Percentiles rank a stretch among this genome's conserved stretches.
phyloP scores from a whole-genome alignment of 202 grass and related monocot genomes.

The Hordeum pubiflorum region DNA sequence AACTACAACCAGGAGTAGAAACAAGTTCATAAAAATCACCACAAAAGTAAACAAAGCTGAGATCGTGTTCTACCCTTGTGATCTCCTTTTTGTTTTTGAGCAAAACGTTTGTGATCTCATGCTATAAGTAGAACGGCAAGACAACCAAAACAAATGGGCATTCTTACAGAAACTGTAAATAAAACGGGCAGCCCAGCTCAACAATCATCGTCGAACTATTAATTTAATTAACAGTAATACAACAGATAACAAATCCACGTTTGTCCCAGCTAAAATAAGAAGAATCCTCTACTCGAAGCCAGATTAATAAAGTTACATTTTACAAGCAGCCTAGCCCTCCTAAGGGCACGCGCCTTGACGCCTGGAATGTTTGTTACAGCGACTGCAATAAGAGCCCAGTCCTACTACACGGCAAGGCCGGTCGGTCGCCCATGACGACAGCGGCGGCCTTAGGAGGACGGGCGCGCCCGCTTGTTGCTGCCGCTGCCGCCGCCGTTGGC shows the following conservation, averaged over 20 bases:
- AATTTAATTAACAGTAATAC: not conserved
- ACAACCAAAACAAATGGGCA: not conserved
- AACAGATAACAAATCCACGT: not conserved
- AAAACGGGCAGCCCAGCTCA: not conserved
- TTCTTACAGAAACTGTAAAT: not conserved
- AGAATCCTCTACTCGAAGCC: not conserved
- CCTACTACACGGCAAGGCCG: not conserved
- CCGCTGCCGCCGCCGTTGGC: not conserved
- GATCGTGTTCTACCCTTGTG: no score
- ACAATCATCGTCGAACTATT: not conserved
- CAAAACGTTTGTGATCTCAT: no score
- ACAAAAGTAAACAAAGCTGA: no score
- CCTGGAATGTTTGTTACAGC: not conserved
- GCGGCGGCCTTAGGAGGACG: conserved; percentile 37
- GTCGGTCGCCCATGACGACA: not conserved
- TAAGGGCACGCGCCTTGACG: not conserved
- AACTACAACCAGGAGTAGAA: no score
- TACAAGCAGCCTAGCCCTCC: conserved; percentile 7
- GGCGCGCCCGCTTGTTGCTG: conserved; percentile 55
- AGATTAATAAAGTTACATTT: conserved; percentile 15
- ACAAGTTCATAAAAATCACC: no score
- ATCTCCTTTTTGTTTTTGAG: no score
- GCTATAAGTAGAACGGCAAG: not conserved
- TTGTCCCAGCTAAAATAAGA: not conserved
- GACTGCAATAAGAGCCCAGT: not conserved